Evolutionary conservation across 192 early-diverging fungal genomes (phyloP).

Genomic region (Allomyces macrogynus): DNA sequence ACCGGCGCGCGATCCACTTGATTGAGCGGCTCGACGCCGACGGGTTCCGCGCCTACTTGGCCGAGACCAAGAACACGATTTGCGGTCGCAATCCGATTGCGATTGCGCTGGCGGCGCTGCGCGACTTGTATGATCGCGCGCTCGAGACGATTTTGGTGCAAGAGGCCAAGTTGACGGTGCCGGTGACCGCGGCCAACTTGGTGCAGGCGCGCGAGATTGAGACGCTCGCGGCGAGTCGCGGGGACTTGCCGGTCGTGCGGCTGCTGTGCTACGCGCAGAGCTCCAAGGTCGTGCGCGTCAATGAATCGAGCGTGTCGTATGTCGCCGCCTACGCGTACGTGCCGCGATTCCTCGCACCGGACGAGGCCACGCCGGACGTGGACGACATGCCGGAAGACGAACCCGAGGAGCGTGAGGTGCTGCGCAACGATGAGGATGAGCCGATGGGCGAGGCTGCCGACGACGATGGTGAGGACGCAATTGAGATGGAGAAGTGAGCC

Average conservation of each 20-base stretch:
- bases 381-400: neutral
- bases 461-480: neutral
- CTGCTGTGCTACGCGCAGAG: neutral
- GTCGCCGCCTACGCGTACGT: neutral
- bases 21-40: slow-evolving; percentile 42
- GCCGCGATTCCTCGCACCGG: neutral
- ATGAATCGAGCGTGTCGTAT: neutral
- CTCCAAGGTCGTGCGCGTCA: neutral
- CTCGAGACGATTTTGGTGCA: neutral
- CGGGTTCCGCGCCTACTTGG: slow-evolving; percentile 48
- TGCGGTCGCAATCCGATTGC: slow-evolving; percentile 84
- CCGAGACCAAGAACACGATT: slow-evolving; percentile 70
- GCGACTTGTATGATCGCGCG: slow-evolving; percentile 9
- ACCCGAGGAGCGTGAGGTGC: neutral
- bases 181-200: neutral
- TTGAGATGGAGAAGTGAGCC: too few relatives aligned
- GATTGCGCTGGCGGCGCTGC: slow-evolving; percentile 54
- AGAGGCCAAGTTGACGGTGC: neutral
- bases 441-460: slow-evolving; percentile 1
- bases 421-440: neutral
- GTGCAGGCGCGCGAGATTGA: neutral
- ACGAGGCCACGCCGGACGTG: neutral
- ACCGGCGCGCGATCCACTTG: slow-evolving; percentile 56
- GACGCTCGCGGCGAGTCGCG: neutral
- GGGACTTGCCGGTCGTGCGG: neutral